Evolutionary conservation across 2,329 filamentous ascomycete species (phyloP).

Genomic region (Ambrosiella cleistominuta): DNA sequence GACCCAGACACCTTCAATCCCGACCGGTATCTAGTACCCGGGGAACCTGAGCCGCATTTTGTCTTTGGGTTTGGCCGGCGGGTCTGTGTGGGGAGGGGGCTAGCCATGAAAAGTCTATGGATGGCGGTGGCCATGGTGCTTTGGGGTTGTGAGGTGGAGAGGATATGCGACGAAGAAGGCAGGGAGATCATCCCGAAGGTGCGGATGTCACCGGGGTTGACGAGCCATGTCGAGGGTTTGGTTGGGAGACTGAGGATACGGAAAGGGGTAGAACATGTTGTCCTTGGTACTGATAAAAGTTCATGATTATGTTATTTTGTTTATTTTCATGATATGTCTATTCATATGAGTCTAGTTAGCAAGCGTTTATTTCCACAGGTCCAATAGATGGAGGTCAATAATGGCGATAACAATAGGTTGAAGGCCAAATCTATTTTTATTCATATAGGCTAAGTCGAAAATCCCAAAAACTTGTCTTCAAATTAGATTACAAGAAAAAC

Average conservation of each 20-base stretch:
- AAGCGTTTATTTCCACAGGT: no score
- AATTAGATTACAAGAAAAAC: no score
- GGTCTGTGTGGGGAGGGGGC: constrained; percentile 30
- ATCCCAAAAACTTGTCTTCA: no score
- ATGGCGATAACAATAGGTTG: no score
- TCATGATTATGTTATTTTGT: no score
- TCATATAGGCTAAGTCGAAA: no score
- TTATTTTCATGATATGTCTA: no score
- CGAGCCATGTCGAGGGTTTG: constrained; percentile 14
- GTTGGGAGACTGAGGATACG: not conserved
- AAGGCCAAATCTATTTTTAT: no score
- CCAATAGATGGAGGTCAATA: no score
- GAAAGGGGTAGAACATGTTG: not conserved
- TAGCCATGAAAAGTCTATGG: constrained; percentile 30
- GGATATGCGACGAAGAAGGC: constrained; percentile 19
- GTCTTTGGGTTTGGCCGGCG: constrained; percentile 36
- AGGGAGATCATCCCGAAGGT: constrained; percentile 19
- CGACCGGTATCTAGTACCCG: constrained; percentile 24
- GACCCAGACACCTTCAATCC: constrained; percentile 29
- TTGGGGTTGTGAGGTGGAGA: constrained; percentile 18
- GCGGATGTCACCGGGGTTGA: constrained; percentile 17
- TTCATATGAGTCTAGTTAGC: no score
- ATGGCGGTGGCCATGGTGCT: constrained; percentile 25
- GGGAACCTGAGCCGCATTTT: constrained; percentile 29
- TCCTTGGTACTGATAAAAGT: not conserved